Base-by-base conservation (phyloP, 768 basidiomycete genomes). In the Royoungia palumana region DNA sequence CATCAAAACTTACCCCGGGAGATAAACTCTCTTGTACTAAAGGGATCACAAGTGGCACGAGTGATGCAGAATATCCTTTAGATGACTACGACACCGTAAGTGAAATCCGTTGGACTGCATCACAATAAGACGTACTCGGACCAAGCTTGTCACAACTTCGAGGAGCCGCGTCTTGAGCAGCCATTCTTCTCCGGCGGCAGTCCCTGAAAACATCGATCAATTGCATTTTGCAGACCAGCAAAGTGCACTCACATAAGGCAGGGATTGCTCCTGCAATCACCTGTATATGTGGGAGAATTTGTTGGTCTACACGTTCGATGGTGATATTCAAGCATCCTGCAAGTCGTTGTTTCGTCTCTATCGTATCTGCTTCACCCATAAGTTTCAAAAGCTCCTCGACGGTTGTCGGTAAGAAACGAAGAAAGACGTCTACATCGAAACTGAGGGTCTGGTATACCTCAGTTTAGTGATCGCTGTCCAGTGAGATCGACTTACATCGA, bases 321-420 rank as follows among this genome's bases (percentile, higher is more conserved):
- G 94, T 70, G 2, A 77, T 74, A 50, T 84, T 88, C 44, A 95
- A 65, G 41, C 81, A 81, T 44, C 74, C 72, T 24, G 82, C 80
- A n/a, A 94, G 74, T 49, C 85, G 76, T 35, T 80, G 79, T 65
- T 90, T 90, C 63, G 78, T 87, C 61, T 94, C 91, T 19, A 84
- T 70, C 3, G 83, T 81, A 38, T 89, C 83, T 0, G 81, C 81
- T 61, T 93, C 87, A 4, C 75, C 78, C 51, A 91, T 75, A 21
- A 95, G 70, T 40, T 63, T 70, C n/a, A 92, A 73, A 2, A 94
- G 74, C 44, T 85, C 80, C n/a, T 75, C 70, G 19, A 93, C 74
- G 0, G 78, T 73, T 1, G 71, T 63, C 2, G 78, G 73, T 24
- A 95, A 69, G 66, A 80, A 87, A 4, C 88, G 89, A n/a, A 75